Percentiles rank a stretch among this genome's conserved stretches.
Conservation (phyloP, 2,329 filamentous ascomycete genomes). For the Tolypocladium guangdongense region DNA sequence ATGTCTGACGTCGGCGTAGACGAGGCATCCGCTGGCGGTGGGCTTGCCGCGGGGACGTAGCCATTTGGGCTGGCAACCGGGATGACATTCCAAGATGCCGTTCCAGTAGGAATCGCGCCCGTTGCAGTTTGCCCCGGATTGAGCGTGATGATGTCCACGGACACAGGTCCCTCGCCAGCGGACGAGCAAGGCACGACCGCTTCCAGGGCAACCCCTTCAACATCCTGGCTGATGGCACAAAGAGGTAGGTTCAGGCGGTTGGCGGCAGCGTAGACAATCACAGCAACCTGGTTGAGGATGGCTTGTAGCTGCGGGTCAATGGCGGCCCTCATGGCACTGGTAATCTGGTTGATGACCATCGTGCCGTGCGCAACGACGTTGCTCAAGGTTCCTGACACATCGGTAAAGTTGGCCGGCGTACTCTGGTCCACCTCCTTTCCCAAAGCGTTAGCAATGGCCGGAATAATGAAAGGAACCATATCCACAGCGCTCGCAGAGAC, state of each 20-base stretch:
- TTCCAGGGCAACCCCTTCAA: conserved; percentile 4
- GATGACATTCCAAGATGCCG: conserved; percentile 1
- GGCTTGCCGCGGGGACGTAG: neutral
- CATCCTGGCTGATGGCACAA: conserved; percentile 8
- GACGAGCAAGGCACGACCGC: conserved; percentile 9
- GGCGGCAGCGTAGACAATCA: conserved; percentile 9
- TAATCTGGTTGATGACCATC: conserved; percentile 10
- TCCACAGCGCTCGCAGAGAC: conserved; percentile 4
- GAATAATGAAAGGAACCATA: conserved; percentile 11
- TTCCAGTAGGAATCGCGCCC: neutral
- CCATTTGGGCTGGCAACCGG: neutral
- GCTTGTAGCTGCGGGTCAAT: conserved; percentile 5
- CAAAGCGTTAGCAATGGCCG: conserved; percentile 10
- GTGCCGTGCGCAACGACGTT: conserved; percentile 9
- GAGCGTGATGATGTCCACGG: conserved; percentile 1
- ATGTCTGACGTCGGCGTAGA: neutral
- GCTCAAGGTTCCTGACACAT: conserved; percentile 5
- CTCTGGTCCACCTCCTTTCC: conserved; percentile 3
- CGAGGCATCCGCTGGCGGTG: neutral
- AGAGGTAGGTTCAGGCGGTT: conserved; percentile 7
- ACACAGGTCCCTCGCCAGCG: neutral
- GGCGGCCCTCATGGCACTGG: conserved; percentile 1
- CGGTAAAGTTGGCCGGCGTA: neutral
- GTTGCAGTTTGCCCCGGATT: neutral
- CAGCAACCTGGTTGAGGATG: conserved; percentile 11